phyloP scores from a whole-genome alignment of 1,139 yeast genomes.

The Zhuliangozyma parablackwelliae region DNA sequence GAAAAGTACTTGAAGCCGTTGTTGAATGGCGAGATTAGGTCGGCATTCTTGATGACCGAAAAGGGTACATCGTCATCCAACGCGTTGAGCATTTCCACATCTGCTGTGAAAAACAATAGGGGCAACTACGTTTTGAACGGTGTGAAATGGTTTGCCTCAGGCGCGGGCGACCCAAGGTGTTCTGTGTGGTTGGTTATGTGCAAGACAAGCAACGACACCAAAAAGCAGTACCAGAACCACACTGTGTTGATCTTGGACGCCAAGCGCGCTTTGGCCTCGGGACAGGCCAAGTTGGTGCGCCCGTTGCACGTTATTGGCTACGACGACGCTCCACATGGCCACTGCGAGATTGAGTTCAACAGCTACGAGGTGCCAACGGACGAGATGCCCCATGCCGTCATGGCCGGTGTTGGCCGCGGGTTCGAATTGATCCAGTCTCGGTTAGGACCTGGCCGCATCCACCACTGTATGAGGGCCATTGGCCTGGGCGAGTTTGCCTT shows the following conservation, averaged over 20 bases:
- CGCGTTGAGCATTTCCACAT: conserved; percentile 57
- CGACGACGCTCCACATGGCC: conserved; percentile 77
- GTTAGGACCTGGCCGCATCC: conserved; percentile 70
- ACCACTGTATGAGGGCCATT: conserved; percentile 68
- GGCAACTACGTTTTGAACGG: conserved; percentile 60
- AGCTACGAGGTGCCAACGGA: conserved; percentile 46
- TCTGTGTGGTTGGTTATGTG: conserved; percentile 66
- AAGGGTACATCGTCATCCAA: conserved; percentile 63
- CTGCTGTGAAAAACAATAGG: conserved; percentile 38
- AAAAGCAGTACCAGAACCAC: conserved; percentile 48
- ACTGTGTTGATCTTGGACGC: conserved; percentile 58
- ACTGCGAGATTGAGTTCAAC: conserved; percentile 56
- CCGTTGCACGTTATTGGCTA: conserved; percentile 60
- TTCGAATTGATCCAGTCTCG: conserved; percentile 68
- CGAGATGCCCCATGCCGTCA: conserved; percentile 34
- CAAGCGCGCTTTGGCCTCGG: conserved; percentile 47
- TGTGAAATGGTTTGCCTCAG: conserved; percentile 72
- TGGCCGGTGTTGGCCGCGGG: conserved; percentile 56
- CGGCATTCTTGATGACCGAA: conserved; percentile 73
- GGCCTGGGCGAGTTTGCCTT: conserved; percentile 66
- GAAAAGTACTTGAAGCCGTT: conserved; percentile 53
- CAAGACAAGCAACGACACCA: conserved; percentile 40
- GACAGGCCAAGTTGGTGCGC: conserved; percentile 47
- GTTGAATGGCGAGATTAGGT: conserved; percentile 55
- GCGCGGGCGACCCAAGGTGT: conserved; percentile 70